Conservation (phyloP, 2,329 filamentous ascomycete genomes). For the Fonsecaea nubica region DNA sequence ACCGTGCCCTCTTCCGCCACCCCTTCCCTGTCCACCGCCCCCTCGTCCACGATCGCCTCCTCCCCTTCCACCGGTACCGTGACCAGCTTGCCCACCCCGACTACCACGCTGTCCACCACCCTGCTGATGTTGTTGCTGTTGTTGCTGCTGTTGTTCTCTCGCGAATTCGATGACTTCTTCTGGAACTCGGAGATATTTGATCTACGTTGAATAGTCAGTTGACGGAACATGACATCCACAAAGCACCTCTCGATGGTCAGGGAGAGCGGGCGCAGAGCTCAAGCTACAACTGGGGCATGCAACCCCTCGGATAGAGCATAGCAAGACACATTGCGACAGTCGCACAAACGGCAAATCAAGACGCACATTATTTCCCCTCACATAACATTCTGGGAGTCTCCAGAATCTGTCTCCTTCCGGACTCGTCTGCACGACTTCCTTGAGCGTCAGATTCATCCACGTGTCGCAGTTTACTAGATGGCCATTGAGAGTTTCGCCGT, state of each 20-base stretch:
- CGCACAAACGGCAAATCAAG: neutral
- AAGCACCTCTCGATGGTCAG: neutral
- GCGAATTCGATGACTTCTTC: conserved; percentile 96
- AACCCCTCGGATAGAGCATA: neutral
- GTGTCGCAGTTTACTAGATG: conserved; percentile 97
- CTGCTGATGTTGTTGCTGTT: conserved; percentile 30
- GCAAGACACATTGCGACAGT: neutral
- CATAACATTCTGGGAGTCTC: conserved; percentile 89
- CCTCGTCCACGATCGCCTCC: conserved; percentile 49
- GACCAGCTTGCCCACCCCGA: conserved; percentile 47
- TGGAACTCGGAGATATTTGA: conserved; percentile 95
- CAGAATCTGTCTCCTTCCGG: conserved; percentile 94
- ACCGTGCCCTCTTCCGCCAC: conserved; percentile 50
- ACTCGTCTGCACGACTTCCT: conserved; percentile 96
- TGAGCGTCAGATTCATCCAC: conserved; percentile 98
- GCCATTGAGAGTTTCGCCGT: conserved; percentile 95
- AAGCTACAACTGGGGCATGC: neutral
- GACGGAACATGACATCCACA: neutral
- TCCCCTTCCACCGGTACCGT: conserved; percentile 48
- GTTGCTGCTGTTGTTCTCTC: conserved; percentile 81
- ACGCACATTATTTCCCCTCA: conserved; percentile 93
- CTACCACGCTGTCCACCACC: conserved; percentile 28
- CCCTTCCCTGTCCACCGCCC: conserved; percentile 50
- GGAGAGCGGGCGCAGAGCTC: neutral
- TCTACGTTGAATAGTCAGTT: conserved; percentile 62